Percentiles rank a stretch among this genome's conserved stretches.
Evolutionary conservation across 495 filamentous ascomycete genomes (phyloP).

Genomic region (Xylaria telfairii): DNA sequence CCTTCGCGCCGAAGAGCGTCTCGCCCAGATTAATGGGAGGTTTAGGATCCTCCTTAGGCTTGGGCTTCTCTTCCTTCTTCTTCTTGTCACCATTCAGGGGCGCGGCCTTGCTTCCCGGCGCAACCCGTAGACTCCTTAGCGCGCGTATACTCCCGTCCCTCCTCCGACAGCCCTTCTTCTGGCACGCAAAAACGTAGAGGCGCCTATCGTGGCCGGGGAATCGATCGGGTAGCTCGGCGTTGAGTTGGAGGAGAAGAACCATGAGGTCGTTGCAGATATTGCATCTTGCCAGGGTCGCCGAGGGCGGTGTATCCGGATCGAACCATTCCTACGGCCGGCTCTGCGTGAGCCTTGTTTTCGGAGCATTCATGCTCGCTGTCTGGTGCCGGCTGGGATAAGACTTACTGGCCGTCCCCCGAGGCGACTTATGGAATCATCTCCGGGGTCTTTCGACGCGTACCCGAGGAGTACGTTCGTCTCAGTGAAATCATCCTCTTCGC

Average conservation of each 20-base stretch:
- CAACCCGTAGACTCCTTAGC: conserved; percentile 66
- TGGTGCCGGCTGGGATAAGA: conserved; percentile 8
- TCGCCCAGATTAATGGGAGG: conserved; percentile 59
- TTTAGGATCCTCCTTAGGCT: conserved; percentile 41
- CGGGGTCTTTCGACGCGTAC: conserved; percentile 81
- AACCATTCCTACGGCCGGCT: conserved; percentile 73
- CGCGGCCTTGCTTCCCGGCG: conserved; percentile 32
- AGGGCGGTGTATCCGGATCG: conserved; percentile 69
- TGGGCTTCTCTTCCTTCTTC: conserved; percentile 45
- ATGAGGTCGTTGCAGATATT: conserved; percentile 86
- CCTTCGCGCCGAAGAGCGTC: conserved; percentile 59
- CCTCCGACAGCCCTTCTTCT: conserved; percentile 77
- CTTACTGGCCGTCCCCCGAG: conserved; percentile 87
- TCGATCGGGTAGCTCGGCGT: conserved; percentile 85
- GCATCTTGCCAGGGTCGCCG: conserved; percentile 81
- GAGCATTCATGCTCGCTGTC: conserved; percentile 3
- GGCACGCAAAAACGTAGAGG: conserved; percentile 83
- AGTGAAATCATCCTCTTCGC: conserved; percentile 73
- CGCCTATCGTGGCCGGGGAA: conserved; percentile 87
- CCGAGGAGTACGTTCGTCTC: conserved; percentile 92
- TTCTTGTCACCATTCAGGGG: conserved; percentile 39
- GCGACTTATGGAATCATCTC: conserved; percentile 86
- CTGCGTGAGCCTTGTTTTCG: neutral
- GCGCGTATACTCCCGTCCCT: conserved; percentile 81
- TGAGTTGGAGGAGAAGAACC: conserved; percentile 85